Percentiles rank a stretch among this genome's conserved stretches.
Conservation (phyloP, 176 grass and related monocot species). For the Phragmites australis region DNA sequence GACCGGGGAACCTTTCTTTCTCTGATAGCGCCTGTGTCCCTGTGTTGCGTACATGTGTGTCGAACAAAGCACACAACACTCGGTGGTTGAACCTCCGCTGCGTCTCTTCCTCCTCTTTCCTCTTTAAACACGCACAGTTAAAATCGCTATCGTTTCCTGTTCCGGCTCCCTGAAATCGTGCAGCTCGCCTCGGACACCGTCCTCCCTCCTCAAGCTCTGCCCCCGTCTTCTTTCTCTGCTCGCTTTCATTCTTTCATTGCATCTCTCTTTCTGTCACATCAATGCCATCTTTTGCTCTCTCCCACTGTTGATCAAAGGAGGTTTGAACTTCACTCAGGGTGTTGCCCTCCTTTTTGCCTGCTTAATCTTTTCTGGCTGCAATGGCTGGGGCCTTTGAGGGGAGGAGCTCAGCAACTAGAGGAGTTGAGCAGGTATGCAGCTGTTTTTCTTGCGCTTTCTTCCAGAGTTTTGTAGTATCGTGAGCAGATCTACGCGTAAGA, state of each 20-base stretch:
- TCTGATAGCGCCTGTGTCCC: neutral
- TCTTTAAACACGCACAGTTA: slow-evolving; percentile 38
- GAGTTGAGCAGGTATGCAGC: slow-evolving; percentile 64
- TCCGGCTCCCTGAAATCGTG: slow-evolving; percentile 41
- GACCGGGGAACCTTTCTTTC: slow-evolving; percentile 40
- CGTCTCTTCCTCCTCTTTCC: neutral
- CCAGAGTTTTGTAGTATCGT: neutral
- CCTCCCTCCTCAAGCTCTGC: slow-evolving; percentile 19
- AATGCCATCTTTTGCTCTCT: slow-evolving; percentile 49
- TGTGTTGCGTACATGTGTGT: neutral
- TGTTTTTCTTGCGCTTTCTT: slow-evolving; percentile 19
- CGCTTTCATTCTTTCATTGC: slow-evolving; percentile 49
- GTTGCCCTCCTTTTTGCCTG: neutral
- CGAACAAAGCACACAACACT: slow-evolving; percentile 12
- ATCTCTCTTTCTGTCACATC: slow-evolving; percentile 64
- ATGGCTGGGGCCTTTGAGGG: slow-evolving; percentile 71
- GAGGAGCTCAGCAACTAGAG: slow-evolving; percentile 55
- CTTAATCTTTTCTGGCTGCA: slow-evolving; percentile 29
- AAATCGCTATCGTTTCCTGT: slow-evolving; percentile 57
- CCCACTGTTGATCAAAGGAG: slow-evolving; percentile 45
- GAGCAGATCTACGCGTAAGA: slow-evolving; percentile 6
- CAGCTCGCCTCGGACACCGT: slow-evolving; percentile 9
- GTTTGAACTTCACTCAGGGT: slow-evolving; percentile 15
- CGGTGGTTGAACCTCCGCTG: neutral
- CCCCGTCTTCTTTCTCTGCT: slow-evolving; percentile 37